A percentile compares a stretch with the other conserved stretches of the same genome.
Evolutionary conservation across 345 rosid species (phyloP).

Genomic region (Combretum micranthum): DNA sequence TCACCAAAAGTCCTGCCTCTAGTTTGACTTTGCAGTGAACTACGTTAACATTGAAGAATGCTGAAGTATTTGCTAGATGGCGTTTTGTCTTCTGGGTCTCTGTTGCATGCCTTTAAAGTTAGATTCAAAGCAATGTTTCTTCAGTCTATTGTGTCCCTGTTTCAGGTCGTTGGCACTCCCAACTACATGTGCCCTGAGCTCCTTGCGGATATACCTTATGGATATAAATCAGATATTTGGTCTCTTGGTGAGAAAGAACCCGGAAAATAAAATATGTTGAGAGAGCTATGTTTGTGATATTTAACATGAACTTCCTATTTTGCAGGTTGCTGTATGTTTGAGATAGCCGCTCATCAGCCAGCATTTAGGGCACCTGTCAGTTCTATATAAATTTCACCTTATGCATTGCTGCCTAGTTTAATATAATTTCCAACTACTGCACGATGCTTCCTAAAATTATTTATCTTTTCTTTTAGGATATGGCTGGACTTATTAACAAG

Average conservation of each 20-base stretch:
- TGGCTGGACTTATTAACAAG: slow-evolving; percentile 81
- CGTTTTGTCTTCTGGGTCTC: too few relatives aligned
- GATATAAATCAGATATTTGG: slow-evolving; percentile 98
- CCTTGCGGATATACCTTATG: slow-evolving; percentile 82
- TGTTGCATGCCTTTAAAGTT: background rate
- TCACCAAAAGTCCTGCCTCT: too few relatives aligned
- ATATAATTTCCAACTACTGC: background rate
- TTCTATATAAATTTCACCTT: slow-evolving; percentile 8
- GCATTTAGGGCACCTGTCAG: slow-evolving; percentile 91
- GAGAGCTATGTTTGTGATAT: too few relatives aligned
- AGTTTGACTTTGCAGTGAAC: too few relatives aligned
- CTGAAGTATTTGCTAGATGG: too few relatives aligned
- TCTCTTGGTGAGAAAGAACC: slow-evolving; percentile 64
- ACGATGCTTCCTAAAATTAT: too few relatives aligned
- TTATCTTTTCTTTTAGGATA: slow-evolving; percentile 44
- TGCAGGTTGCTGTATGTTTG: slow-evolving; percentile 95
- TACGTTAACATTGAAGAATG: too few relatives aligned
- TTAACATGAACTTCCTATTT: too few relatives aligned
- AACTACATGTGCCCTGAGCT: slow-evolving; percentile 96
- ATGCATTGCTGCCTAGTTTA: background rate
- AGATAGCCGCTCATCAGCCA: slow-evolving; percentile 92
- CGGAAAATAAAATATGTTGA: background rate
- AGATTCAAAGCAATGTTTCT: background rate
- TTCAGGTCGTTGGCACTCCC: slow-evolving; percentile 83
- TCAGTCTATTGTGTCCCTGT: background rate